Evolutionary conservation across 345 rosid species (phyloP), one percentile per base, ranked within the genome.

Genomic region (Gossypium stocksii): DNA sequence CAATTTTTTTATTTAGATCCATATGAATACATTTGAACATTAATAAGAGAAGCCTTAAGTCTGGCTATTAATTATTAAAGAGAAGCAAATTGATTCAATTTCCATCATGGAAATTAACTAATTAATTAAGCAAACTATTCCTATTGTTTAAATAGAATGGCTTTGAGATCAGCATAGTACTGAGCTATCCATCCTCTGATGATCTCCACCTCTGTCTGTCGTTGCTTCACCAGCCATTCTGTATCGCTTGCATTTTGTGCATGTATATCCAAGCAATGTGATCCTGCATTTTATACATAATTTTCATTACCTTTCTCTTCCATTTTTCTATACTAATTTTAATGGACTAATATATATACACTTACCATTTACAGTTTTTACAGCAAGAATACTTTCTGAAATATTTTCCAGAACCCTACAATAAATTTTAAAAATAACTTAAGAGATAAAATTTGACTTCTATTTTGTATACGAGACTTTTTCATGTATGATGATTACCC

Each of bases 191-290:
- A 87, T 5, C 74, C 77, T 53, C 71, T 64, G 10, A 87, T 81
- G 9, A 87, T 81, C 68, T 78, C 23, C 14, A 82, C 65, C 62
- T 81, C 86, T 2, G 38, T 52, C 60, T 73, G 29, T 9, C 85
- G 27, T 63, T 85, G 87, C 83, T 17, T 53, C 43, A 73, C 76
- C 71, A 85, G 25, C 88, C 86, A 83, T 7, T 72, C 45, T 11
- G 87, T 86, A 77, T 85, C 88, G 22, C 44, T 56, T 59, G 54
- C 27, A 0, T 17, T 38, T 16, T 68, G 38, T 16, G 4, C 14
- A 15, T 17, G 43, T 63, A 87, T 27, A 53, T 87, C 86, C 81
- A 81, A 74, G 73, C 86, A 81, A 81, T 87, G 87, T 29, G 86
- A 83, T 29, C 88, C 88, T 83, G 65, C 68, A 43, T 20, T 57